Base-by-base conservation (phyloP, 2,329 filamentous ascomycete species). In the Pseudocercospora fijiensis region DNA sequence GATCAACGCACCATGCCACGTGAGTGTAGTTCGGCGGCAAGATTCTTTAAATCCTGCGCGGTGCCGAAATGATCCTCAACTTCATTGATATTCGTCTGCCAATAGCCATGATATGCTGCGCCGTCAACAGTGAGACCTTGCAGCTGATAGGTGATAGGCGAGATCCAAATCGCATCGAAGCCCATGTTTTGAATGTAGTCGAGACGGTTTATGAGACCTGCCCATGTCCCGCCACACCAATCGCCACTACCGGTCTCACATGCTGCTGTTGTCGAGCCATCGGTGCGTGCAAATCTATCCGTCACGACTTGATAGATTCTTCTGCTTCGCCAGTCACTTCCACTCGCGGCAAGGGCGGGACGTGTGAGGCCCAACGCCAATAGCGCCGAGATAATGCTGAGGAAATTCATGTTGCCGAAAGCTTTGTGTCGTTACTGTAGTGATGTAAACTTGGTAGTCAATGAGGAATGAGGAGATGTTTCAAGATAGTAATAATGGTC, bases 191-290 rank as follows among this genome's bases (percentile, higher is more conserved):
- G 79, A 72, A 88, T 88, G 72, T 88, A 88, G 73, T 88, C 86
- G 45, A 88, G 80, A 65, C 85, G 81, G 64, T 83, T 80, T 67
- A 83, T 79, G 28, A 89, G 79, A 6, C 87, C 87, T 58, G 78
- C 75, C 71, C 84, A 89, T 0, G 83, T 85, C 16, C 87, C 87
- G 45, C 85, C 85, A 67, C 87, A 89, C 74, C 87, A 88, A 26
- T 73, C 61, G 2, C 72, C 62, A n/a, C 71, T 64, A 3, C 56
- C 65, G 9, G 75, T 75, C 58, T 77, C 72, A 63, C 78, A 80
- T 10, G 71, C 57, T 6, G 77, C 75, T 3, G 74, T 77, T 2
- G 76, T 78, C 56, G 75, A 78, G 60, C 75, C 74, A 72, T 80
- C 77, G 2, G 74, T 69, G 5, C 73, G 74, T 8, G 78, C 78